Percentiles rank a stretch among this genome's conserved stretches.
phyloP scores from a whole-genome alignment of 169 alveolate species.

The Besnoitia besnoiti region DNA sequence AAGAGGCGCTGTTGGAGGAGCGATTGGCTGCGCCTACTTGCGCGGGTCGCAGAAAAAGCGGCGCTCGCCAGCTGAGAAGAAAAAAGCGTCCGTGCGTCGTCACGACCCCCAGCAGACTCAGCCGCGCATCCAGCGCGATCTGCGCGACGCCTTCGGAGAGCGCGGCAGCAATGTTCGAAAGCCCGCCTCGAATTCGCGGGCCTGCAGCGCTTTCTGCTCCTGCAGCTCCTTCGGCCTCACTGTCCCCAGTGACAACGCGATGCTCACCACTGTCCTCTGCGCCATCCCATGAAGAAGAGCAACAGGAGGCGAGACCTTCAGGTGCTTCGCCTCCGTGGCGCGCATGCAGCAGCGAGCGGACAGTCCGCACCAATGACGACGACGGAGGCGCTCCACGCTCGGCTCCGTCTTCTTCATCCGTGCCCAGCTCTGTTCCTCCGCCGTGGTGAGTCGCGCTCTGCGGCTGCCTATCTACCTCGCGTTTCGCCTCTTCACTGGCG shows the following conservation, averaged over 20 bases:
- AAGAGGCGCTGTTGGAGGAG: background rate
- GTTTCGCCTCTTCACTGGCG: background rate
- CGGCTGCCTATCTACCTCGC: too few relatives aligned
- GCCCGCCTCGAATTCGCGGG: too few relatives aligned
- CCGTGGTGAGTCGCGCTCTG: too few relatives aligned
- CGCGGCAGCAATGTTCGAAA: background rate
- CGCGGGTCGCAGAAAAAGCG: background rate
- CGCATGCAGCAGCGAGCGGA: background rate
- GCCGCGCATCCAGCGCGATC: slow-evolving; percentile 46
- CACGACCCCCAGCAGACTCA: slow-evolving; percentile 50
- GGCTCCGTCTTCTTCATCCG: background rate
- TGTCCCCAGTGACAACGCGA: too few relatives aligned
- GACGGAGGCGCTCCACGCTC: background rate
- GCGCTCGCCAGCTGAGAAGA: slow-evolving; percentile 58
- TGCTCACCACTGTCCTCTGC: too few relatives aligned
- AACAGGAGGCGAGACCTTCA: background rate
- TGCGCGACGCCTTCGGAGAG: slow-evolving; percentile 49
- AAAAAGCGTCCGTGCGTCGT: slow-evolving; percentile 55
- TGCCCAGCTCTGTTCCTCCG: background rate
- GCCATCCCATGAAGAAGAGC: too few relatives aligned
- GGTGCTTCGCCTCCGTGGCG: background rate
- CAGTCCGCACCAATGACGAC: background rate
- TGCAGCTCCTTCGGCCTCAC: too few relatives aligned
- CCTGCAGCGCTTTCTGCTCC: too few relatives aligned
- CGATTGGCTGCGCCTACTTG: background rate